Base-by-base conservation (phyloP, 352 stramenopile species). In the Phytophthora capsici region DNA sequence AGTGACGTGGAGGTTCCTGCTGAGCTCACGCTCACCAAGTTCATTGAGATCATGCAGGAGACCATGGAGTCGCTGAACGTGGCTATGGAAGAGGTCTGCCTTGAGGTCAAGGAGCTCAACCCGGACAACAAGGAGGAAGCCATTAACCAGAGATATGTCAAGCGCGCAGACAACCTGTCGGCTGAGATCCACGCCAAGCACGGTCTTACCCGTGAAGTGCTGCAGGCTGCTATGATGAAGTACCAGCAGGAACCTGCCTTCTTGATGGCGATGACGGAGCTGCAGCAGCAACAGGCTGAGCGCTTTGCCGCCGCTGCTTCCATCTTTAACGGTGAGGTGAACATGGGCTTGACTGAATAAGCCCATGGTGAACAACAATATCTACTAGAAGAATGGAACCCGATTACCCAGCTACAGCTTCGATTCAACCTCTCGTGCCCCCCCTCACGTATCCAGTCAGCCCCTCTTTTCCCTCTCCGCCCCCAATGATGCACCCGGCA, bases 201-300 rank as follows among this genome's bases (percentile, higher is more conserved):
- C 69, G 87, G 87, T 7, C 82, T 95, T 55, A 93, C 87, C 70
- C 84, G 86, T 49, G 87, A 95, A 61, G 85, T 95, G 53, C 71
- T 95, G 19, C 87, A 95, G 73, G 87, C 87, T 14, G 87, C 85
- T n/a, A 95, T 95, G 87, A 95, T 95, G 87, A 92, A 93, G 74
- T 95, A 95, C 77, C 87, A 95, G 75, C 87, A 95, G 73, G 87
- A 95, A 66, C 80, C 87, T 41, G 78, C 84, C 26, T 95, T 95
- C 72, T 66, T 95, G 51, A 93, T 90, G 79, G 76, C 83, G 57
- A 94, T 95, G 87, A 92, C 86, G 49, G 84, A 95, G 69, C 71
- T 95, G 26, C 87, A 95, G 78, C 85, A 93, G 75, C 77, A 92
- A 67, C 87, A 95, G 71, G 84, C 85, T 8, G 84, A 95, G 65